A percentile compares a stretch with the other conserved stretches of the same genome.
Conservation (phyloP, 371 early-diverging fungal genomes). For the Apophysomyces sp. region DNA sequence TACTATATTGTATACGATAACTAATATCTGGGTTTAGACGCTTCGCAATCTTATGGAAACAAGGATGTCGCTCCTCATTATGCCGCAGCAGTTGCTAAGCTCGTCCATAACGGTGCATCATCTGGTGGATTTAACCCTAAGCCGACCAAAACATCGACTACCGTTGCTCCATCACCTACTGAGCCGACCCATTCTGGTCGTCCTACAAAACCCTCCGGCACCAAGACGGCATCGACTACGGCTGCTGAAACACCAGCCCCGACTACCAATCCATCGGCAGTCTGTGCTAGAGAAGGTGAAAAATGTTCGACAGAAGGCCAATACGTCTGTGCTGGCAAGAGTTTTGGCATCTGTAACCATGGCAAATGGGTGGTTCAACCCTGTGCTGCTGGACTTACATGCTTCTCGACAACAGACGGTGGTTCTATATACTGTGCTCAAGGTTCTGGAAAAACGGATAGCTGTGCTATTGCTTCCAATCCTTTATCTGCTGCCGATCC, state of each 20-base stretch:
- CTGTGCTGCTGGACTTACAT: constrained; percentile 24
- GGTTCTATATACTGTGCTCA: constrained; percentile 29
- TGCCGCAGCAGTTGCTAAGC: constrained; percentile 23
- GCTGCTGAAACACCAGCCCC: constrained; percentile 5
- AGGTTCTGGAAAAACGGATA: constrained; percentile 5
- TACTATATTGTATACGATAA: neutral
- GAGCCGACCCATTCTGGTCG: neutral
- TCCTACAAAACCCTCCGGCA: neutral
- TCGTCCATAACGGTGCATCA: constrained; percentile 17
- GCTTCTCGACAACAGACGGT: constrained; percentile 28
- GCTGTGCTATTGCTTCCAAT: constrained; percentile 10
- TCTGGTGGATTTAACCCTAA: neutral
- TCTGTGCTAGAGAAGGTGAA: neutral
- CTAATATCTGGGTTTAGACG: constrained; percentile 14
- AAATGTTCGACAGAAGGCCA: constrained; percentile 13
- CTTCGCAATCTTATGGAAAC: constrained; percentile 44
- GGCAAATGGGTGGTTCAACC: constrained; percentile 17
- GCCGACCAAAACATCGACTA: constrained; percentile 5
- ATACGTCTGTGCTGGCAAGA: constrained; percentile 20
- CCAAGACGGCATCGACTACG: neutral
- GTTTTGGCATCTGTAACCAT: constrained; percentile 27
- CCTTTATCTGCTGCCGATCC: neutral
- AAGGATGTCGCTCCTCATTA: constrained; percentile 24
- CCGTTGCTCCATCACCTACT: constrained; percentile 2
- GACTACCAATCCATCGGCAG: constrained; percentile 7